Evolutionary conservation across 257 asterid genomes (phyloP), one percentile per base, ranked within the genome.

Genomic region (Cinchona pubescens): DNA sequence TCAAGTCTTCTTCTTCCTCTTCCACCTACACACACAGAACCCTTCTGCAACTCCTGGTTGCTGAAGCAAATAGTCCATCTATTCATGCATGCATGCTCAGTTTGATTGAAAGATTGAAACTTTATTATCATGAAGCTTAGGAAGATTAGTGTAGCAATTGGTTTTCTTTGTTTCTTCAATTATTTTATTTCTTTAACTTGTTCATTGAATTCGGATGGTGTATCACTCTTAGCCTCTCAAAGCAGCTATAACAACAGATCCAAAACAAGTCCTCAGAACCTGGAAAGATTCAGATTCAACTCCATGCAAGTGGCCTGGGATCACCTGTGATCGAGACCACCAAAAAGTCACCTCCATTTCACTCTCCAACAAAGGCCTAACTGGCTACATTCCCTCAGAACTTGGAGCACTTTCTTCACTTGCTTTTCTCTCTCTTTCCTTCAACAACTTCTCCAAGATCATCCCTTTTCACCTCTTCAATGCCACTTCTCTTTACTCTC

Each of bases 311-410:
- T 95, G 99, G 99, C 81, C 27, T 43, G 96, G 99, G 64, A 86
- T 95, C 82, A 77, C 86, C 76, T 95, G 99, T 75, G 94, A 89
- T 72, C 85, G 3, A 43, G n/a, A 74, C 80, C 81, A 81, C 80
- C 79, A 80, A 61, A 84, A 76, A 61, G 99, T 92, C 68, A 76
- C 63, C 81, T 76, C 96, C 83, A 69, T 95, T 76, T 80, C 91
- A 0, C 96, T 95, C 64, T 59, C 96, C 19, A 70, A 72, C 82
- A 87, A 86, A 81, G 86, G 86, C 74, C 90, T 95, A 34, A 80
- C 90, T 0, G 99, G 99, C 76, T 95, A 92, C 88, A 85, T 92
- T 61, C 99, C 98, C 0, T 95, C 99, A 0, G 97, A 87, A 75
- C 87, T 95, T 38, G 98, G 98, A 7, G 90, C 96, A 5, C 94